Base-by-base conservation (phyloP, 2,329 filamentous ascomycete species). In the Setomelanomma holmii region DNA sequence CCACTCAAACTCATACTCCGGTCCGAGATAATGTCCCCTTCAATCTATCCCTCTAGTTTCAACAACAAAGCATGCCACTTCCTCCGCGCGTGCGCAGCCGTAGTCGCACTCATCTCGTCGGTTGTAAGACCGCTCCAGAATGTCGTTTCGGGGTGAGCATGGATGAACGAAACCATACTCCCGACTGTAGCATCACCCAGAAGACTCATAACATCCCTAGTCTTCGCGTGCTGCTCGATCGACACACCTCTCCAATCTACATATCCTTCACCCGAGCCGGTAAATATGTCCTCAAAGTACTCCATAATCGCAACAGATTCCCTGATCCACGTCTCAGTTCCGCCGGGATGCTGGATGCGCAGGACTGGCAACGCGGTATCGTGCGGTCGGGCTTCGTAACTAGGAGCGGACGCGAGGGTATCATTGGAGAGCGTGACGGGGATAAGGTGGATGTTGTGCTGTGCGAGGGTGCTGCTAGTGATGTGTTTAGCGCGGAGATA, bases 401-500 rank as follows among this genome's bases (percentile, higher is more conserved):
- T 54, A 10, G 21, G 38, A 19, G 40, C 33, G 16, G 55, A 35
- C 35, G 43, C 27, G n/a, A 63, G 44, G 4, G 20, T 35, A 16
- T 5, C 5, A 6, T 23, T 20, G 2, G 34, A 40, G 16, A 47
- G 38, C 19, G 48, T 27, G 12, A 59, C 45, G 19, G 60, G 58
- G 38, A 61, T 47, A 22, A 65, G 51, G 19, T 49, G 11, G 48
- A 65, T 61, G 40, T 60, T 54, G 36, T 58, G 55, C 5, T 41
- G 5, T 23, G 23, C 1, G 16, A 65, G 52, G 11, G n/a, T 20
- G 40, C 54, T 48, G 21, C 47, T 43, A 7, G 51, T 49, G 33
- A 65, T 48, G 16, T 23, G 10, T 39, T 65, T 63, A 19, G 58
- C 52, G 48, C 39, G 53, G 20, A 65, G 40, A 35, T 60, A 64